Base-by-base conservation (phyloP, 2,329 filamentous ascomycete genomes). In the Rhynchosporium graminicola region DNA sequence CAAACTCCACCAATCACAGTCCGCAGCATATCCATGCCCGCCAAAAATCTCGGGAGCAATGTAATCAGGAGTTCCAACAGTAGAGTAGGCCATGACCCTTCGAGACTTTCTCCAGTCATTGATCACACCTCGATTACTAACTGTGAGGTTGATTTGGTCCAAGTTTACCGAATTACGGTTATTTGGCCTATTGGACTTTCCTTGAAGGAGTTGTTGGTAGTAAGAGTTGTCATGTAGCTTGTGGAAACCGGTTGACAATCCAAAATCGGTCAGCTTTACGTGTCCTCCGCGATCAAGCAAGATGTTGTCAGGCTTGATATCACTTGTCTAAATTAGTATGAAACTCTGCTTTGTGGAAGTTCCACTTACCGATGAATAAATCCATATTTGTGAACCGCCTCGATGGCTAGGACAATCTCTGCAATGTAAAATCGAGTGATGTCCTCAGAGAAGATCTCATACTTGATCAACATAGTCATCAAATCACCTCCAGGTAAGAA, bases 381-480 rank as follows among this genome's bases (percentile, higher is more conserved):
- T 65, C 95, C 95, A 68, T 98, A 84, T 77, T 96, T 97, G 78
- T 99, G 95, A 47, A 99, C 95, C 13, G 95, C 95, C 75, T 99
- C 95, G 69, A 99, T 98, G n/a, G 95, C 95, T 74, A 98, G 84
- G 29, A 97, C 91, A 71, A 98, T 94, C 77, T 99, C 94, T 29
- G 95, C 95, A 86, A 99, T 99, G 78, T 99, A 99, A 78, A 99
- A 99, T 20, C 95, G 87, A 36, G 95, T 99, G 69, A 99, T 98
- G 70, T 99, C 95, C 76, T 98, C 94, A 0, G 92, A 96, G 77
- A 99, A 99, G 76, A 99, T 97, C 76, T 99, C 95, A 74, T 99
- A 99, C 83, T 98, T 99, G 81, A 99, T 99, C 70, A 99, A 83
- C 95, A 99, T 99, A 3, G 95, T 99, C 95, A 99, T 99, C 76